Evolutionary conservation across 345 rosid genomes (phyloP), one percentile per base, ranked within the genome.

Genomic region (Euphorbia peplus): DNA sequence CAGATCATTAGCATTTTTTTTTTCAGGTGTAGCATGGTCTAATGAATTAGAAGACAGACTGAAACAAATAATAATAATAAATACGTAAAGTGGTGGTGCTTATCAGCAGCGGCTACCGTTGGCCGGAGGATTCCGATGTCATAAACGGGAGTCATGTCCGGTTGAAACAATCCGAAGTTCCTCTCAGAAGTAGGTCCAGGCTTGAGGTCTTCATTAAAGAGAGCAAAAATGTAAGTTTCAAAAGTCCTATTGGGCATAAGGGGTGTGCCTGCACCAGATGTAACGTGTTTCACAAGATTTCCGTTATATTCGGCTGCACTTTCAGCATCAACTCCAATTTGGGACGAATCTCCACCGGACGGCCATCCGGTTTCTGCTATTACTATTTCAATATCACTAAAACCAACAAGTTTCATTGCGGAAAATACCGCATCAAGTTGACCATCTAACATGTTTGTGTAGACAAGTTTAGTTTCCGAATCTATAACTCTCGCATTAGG

Each of bases 321-420:
- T 7, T 59, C 63, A 0, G 78, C 69, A 37, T 88, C 84, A 0
- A 86, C 91, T 0, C 95, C 89, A 22, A 86, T 53, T 70, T 93
- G 96, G 22, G 71, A 56, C 0, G 37, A 16, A 26, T 93, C 97
- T 9, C 98, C 97, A 26, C 32, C 64, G 0, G 97, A 91, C 0
- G 96, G 97, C 98, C 97, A 91, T 2, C 97, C 98, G 0, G 96
- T 93, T 68, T 93, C 96, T 5, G 91, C 91, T 15, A 93, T 86
- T 1, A 82, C 97, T 29, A 93, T 89, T 73, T 85, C 97, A 14
- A 93, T 54, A 67, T 91, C 97, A 3, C 75, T 21, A 29, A 84
- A 91, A 0, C 91, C 98, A 1, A 89, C 66, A 13, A 72, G 48
- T 66, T 84, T 88, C 83, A 93, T 82, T 12, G 98, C 95, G 1